Percentiles rank a stretch among this genome's conserved stretches.
phyloP scores from a whole-genome alignment of 345 rosid species.

The Populus pruinosa region DNA sequence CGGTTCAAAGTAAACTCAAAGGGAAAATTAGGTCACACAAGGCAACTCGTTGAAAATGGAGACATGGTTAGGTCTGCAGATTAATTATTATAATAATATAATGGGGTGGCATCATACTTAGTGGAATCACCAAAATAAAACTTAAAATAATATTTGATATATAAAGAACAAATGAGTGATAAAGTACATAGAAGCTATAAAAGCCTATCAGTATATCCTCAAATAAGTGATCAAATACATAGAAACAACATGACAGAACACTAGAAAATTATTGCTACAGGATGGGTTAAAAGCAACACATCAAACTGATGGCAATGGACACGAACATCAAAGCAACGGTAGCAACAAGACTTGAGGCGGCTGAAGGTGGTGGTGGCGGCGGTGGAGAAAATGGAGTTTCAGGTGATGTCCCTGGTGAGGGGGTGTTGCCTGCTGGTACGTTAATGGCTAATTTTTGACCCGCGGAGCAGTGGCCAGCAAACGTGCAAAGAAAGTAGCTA shows the following conservation, averaged over 20 bases:
- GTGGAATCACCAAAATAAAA: neutral
- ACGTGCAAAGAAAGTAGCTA: constrained; percentile 12
- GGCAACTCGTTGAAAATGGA: neutral
- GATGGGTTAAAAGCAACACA: neutral
- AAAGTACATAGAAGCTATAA: neutral
- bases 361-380: neutral
- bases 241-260: neutral
- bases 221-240: neutral
- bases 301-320: neutral
- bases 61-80: neutral
- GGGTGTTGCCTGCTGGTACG: neutral
- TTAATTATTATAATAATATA: neutral
- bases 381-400: neutral
- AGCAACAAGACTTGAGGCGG: neutral
- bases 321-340: neutral
- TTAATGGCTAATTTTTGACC: constrained; percentile 17
- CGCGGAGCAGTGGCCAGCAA: constrained; percentile 7
- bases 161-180: neutral
- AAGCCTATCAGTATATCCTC: neutral
- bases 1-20: neutral
- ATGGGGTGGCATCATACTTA: neutral
- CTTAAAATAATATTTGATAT: neutral
- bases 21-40: neutral
- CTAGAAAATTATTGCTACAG: neutral
- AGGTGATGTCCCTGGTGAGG: neutral